Percentiles rank a stretch among this genome's conserved stretches.
Evolutionary conservation across 768 basidiomycete species (phyloP).

Genomic region (Galerina sulciceps): DNA sequence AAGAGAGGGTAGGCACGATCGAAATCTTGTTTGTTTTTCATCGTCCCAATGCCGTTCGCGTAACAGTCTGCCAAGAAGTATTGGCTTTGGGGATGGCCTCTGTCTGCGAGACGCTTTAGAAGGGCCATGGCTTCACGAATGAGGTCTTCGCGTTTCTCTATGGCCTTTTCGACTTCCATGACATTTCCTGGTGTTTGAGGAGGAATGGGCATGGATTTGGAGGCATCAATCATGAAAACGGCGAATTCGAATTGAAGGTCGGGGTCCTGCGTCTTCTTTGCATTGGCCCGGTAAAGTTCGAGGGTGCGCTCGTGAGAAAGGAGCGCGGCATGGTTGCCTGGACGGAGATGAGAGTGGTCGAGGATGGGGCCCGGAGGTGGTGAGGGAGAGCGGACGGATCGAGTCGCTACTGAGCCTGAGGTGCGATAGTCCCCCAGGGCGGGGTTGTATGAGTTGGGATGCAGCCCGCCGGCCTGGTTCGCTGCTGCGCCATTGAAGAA

Average conservation of each 20-base stretch:
- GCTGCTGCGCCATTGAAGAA: conserved; percentile 45
- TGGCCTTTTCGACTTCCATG: conserved; percentile 78
- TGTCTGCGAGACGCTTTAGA: conserved; percentile 89
- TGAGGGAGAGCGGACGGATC: conserved; percentile 69
- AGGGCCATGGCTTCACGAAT: conserved; percentile 86
- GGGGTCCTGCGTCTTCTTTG: conserved; percentile 98
- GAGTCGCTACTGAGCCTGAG: conserved; percentile 48
- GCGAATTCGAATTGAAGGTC: conserved; percentile 98
- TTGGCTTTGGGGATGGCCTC: conserved; percentile 93
- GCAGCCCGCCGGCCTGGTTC: conserved; percentile 31
- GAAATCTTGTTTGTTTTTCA: conserved; percentile 91
- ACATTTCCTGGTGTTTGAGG: conserved; percentile 71
- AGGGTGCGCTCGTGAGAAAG: conserved; percentile 96
- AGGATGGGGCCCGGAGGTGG: conserved; percentile 73
- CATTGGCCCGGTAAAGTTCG: conserved; percentile 96
- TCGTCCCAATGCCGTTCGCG: conserved; percentile 96
- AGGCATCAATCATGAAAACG: conserved; percentile 98
- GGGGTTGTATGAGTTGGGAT: conserved; percentile 36
- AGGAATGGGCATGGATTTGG: conserved; percentile 86
- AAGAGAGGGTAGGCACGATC: conserved; percentile 97
- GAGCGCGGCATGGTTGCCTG: conserved; percentile 90
- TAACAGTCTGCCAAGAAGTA: conserved; percentile 99
- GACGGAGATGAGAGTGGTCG: conserved; percentile 91
- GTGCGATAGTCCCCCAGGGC: conserved; percentile 32
- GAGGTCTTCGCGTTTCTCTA: conserved; percentile 86